Evolutionary conservation across 805 yeast species (phyloP), one percentile per base, ranked within the genome.

Genomic region (Barnettozyma sp.): DNA sequence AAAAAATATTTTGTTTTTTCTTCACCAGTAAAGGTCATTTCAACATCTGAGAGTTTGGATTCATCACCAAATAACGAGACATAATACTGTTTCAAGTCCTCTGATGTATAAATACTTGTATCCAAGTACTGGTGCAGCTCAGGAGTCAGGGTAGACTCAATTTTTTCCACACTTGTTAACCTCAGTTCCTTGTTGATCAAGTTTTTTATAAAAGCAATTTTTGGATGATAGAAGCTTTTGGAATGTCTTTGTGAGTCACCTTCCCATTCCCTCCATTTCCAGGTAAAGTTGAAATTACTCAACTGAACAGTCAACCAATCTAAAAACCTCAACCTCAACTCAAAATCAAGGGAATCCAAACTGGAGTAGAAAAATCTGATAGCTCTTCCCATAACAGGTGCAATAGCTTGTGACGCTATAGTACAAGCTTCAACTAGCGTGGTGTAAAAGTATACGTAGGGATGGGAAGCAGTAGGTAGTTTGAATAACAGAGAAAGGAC

Each of bases 261-360:
- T 19, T 70, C 74, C 98, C 98, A 92, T 58, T 88, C 97, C 44
- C 74, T 76, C 98, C 98, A 92, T 54, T 87, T 86, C 99, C 99
- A 92, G 24, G 88, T 84, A 61, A 85, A 92, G 39, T 82, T 87
- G 58, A 90, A 92, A 55, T 90, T 92, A 50, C 94, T 82, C 56
- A 92, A 73, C 60, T 92, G 98, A 38, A 84, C 79, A 2, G 94
- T 71, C 66, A 94, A 79, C 97, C 97, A 92, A 58, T 83, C 90
- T 49, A 85, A 65, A 46, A 75, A 82, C 41, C 88, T 67, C 41
- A 75, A 68, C 44, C 78, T 71, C 35, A 84, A 63, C 58, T 87
- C 96, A 49, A 76, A 77, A 54, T 90, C 96, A 35, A 87, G 62
- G 2, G 69, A 60, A 19, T 71, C 77, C 35, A 82, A 56, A 53